Evolutionary conservation across 176 grass and related monocot genomes (phyloP), one percentile per base, ranked within the genome.

Genomic region (Urochloa ruziziensis): DNA sequence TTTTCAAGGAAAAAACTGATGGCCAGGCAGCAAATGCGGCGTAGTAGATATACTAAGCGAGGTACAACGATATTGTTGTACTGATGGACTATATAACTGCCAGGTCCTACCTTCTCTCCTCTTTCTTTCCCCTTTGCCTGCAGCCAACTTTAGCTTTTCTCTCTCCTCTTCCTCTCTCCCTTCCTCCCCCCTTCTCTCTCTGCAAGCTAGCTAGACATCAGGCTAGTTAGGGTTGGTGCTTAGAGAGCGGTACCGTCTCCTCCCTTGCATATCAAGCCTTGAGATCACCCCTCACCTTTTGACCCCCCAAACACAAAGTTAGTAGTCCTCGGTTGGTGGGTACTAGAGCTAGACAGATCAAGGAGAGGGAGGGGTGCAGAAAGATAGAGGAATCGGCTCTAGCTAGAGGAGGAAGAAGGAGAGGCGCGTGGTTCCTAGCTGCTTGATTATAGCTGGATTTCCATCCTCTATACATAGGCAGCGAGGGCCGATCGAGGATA

Each of bases 241-340:
- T 88, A 19, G 73, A 40, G 40, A 47, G 68, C 18, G 42, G 68
- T 71, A 71, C 28, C 28, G 71, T 85, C 81, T 86, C 64, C 44
- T 77, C 88, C 78, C 72, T 90, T 82, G 83, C 71, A 86, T 70
- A 86, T 82, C 88, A 90, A 90, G 63, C 83, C 83, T 90, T 28
- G 62, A 77, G 62, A 81, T 77, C 62, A 3, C 27, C 33, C 54
- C 88, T 53, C 52, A 16, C 56, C 74, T 77, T 75, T 62, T 69
- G 42, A 75, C 51, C 40, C 23, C 49, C 43, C 5, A 48, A 77
- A 70, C 43, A 83, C 62, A 76, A 76, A 29, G 63, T 21, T 44
- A 30, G 60, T 56, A 30, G 51, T 70, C 44, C 66, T 86, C 43
- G 63, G 88, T 86, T 90, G 78, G 71, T 85, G 82, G 61, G 49